Base-by-base conservation (phyloP, 371 early-diverging fungal genomes). In the Mucor mucedo region DNA sequence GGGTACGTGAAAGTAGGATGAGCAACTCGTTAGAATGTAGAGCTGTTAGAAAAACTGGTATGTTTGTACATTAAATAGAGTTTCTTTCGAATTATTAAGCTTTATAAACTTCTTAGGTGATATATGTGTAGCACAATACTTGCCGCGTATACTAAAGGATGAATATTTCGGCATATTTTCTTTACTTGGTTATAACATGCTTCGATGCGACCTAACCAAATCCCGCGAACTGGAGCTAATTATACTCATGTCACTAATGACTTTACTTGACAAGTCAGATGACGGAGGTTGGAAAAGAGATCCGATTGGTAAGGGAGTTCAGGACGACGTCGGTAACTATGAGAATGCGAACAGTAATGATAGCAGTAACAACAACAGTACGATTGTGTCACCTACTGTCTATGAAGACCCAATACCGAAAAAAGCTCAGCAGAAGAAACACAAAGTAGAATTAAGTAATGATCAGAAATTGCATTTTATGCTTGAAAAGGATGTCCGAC, bases 111-210 rank as follows among this genome's bases (percentile, higher is more conserved):
- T 27, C n/a, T 29, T 58, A 60, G 71, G 76, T 29, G 72, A 77
- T 50, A 74, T 79, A 16, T 79, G 79, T 65, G 71, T 76, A 38
- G 78, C 81, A 41, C 72, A 74, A 29, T 80, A 80, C 54, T 40
- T 80, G 29, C 76, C 81, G 39, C 65, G 78, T 38, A 72, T 69
- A 2, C 35, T 74, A 40, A 80, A 77, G 48, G 76, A 76, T 48
- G 78, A 73, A 39, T 78, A 80, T 42, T 80, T 80, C 68, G 81
- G 81, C 33, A 63, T 80, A 13, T 52, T 78, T 44, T 76, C 78
- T 14, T 21, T 77, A n/a, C 63, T 75, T 8, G 67, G 69, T 21
- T 78, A 74, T 65, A 80, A 76, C 58, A 67, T 78, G 68, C 32
- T 56, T 21, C 58, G 69, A 28, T 68, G 69, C 45, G 58, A 72